Evolutionary conservation across 2,329 filamentous ascomycete genomes (phyloP).

Genomic region (Thyridium curvatum): DNA sequence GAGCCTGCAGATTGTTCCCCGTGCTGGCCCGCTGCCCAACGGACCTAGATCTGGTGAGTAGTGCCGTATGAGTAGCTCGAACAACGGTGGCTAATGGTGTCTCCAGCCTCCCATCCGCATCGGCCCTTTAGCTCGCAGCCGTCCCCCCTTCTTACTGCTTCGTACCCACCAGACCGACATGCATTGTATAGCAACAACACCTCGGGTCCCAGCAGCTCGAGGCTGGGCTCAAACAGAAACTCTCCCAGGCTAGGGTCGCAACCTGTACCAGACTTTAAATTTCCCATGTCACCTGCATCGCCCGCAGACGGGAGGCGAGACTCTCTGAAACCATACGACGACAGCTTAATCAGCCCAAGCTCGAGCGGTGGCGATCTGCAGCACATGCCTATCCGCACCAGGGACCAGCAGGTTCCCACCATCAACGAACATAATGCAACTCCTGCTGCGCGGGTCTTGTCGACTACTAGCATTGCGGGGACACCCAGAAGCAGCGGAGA

Average conservation of each 20-base stretch:
- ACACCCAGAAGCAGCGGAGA: constrained; percentile 91
- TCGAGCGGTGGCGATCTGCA: constrained; percentile 28
- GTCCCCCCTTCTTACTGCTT: constrained; percentile 49
- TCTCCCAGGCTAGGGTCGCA: constrained; percentile 35
- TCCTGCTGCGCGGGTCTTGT: constrained; percentile 64
- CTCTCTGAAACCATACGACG: constrained; percentile 18
- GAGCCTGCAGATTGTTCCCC: constrained; percentile 69
- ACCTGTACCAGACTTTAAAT: constrained; percentile 49
- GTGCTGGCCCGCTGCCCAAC: constrained; percentile 30
- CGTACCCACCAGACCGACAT: constrained; percentile 45
- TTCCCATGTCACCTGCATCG: constrained; percentile 41
- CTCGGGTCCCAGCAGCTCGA: constrained; percentile 21
- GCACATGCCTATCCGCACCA: constrained; percentile 30
- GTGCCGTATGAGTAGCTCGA: constrained; percentile 4
- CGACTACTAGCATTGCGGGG: constrained; percentile 67
- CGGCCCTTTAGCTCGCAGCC: constrained; percentile 36
- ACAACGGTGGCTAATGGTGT: constrained; percentile 1
- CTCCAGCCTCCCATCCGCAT: constrained; percentile 30
- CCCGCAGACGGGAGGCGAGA: constrained; percentile 17
- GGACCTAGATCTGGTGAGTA: constrained; percentile 33
- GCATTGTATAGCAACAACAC: constrained; percentile 25
- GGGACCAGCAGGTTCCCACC: constrained; percentile 34
- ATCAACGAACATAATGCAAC: constrained; percentile 45
- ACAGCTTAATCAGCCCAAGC: constrained; percentile 33
- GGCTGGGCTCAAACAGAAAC: constrained; percentile 12